Conservation (phyloP, 2,329 filamentous ascomycete genomes). For the Knufia fluminis region DNA sequence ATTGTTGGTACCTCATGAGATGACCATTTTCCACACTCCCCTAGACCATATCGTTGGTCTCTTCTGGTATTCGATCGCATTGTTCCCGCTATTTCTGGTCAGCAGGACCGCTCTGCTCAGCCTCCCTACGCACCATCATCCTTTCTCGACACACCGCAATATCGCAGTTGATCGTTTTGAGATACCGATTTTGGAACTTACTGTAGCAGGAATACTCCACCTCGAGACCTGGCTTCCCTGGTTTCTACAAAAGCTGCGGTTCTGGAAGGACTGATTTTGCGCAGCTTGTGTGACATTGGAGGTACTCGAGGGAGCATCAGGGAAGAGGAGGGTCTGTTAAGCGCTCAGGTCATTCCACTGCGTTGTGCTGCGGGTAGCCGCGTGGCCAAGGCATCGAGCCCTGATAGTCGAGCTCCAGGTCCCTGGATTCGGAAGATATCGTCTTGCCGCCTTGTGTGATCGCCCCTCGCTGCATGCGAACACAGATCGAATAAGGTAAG, state of each 20-base stretch:
- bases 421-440: not conserved
- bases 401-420: constrained; percentile 1
- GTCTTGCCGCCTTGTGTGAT: not conserved
- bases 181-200: constrained; percentile 1
- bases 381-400: not conserved
- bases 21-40: not conserved
- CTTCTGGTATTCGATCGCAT: constrained; percentile 6
- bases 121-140: constrained; percentile 1
- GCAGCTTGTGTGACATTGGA: constrained; percentile 5
- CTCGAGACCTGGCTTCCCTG: not conserved
- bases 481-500: constrained; percentile 4
- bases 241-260: constrained; percentile 1
- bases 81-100: not conserved
- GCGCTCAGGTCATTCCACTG: constrained; percentile 4
- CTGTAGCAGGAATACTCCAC: not conserved
- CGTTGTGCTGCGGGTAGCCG: constrained; percentile 1
- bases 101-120: constrained; percentile 1
- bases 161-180: constrained; percentile 2
- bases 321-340: constrained; percentile 8
- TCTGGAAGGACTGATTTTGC: not conserved
- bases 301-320: not conserved
- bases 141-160: not conserved
- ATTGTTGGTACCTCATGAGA: constrained; percentile 7
- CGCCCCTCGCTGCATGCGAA: constrained; percentile 4
- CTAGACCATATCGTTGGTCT: not conserved